Base-by-base conservation (phyloP, 306 rosid species). In the Trifolium dubium region DNA sequence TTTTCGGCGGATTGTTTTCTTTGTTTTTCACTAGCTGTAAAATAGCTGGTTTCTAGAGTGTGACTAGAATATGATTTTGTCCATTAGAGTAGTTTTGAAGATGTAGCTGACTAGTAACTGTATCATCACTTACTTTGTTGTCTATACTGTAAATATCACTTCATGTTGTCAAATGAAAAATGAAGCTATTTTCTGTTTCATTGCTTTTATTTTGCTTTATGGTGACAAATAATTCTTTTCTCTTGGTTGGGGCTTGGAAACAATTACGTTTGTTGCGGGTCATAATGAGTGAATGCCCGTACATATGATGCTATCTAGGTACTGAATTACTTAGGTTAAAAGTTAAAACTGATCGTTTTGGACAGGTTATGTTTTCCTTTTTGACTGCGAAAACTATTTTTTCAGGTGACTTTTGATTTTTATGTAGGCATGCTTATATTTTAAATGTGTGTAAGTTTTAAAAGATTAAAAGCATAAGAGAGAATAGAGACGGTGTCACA, bases 61-160 rank as follows among this genome's bases (percentile, higher is more conserved):
- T 75, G 76, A 63, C 54, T 41, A 75, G 60, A 67, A 67, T 56
- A 47, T 66, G 65, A 32, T 67, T 79, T 79, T 76, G 74, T 67
- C 73, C 19, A 2, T 8, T 51, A 75, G 32, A 64, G 37, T 71
- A 76, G 31, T 67, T 79, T 83, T 72, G 79, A 59, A 66, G 76
- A 54, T 61, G 65, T 44, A 62, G 8, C 64, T 40, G 71, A 66
- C 49, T 51, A 40, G 62, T 64, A 81, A 70, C 40, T 76, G 74
- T 62, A 66, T 39, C 32, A 64, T 64, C 56, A 46, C 15, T 68
- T 59, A 81, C 54, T 67, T 81, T 81, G 56, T 76, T 80, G 68
- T 43, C 19, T 46, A 32, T 66, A 76, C 74, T 47, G 85, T 76
- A 76, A 56, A 71, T 71, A 76, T 35, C 44, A 76, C 65, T 43